Evolutionary conservation across 2,329 filamentous ascomycete genomes (phyloP), one percentile per base, ranked within the genome.

Genomic region (Cercospora sp.): DNA sequence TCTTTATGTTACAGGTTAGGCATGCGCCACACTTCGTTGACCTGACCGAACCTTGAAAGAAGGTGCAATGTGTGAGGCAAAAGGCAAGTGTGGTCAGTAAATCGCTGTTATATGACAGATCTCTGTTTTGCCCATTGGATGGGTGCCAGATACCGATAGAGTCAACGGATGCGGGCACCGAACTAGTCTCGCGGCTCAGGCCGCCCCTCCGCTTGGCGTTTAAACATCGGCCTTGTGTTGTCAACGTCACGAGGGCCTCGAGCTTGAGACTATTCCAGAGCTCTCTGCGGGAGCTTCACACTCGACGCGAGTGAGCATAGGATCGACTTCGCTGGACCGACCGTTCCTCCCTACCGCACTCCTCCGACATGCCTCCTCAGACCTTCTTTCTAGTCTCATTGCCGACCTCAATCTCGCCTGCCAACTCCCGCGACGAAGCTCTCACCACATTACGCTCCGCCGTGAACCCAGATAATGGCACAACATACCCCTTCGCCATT

Each of bases 361-460:
- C 40, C n/a, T 53, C 34, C 68, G 70, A 68, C 32, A 78, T 77
- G 76, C 75, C 77, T 51, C 63, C 73, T 24, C 77, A 80, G 74
- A 93, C 89, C 77, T 98, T 97, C 85, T 88, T 94, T 75, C 87
- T 98, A 77, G 86, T 98, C 74, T 98, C 95, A 70, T 87, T 99
- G 70, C 95, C 95, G 68, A 90, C 91, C 73, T 92, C 92, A 68
- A 94, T 94, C 79, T 90, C 93, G 77, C 90, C 93, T 74, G 91
- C 92, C 61, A 87, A 88, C 82, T 88, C 94, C 82, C 86, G 86
- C 76, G 90, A 94, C 73, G 92, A 96, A 80, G 93, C 94, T 72
- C 85, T 97, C 73, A 87, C 89, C 59, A 87, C 92, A 57, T 82
- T 99, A 70, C 88, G 89, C 74, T 83, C 89, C 66, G 92, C 90